Conservation (phyloP, 495 filamentous ascomycete genomes). For the Corynascus novoguineensis region DNA sequence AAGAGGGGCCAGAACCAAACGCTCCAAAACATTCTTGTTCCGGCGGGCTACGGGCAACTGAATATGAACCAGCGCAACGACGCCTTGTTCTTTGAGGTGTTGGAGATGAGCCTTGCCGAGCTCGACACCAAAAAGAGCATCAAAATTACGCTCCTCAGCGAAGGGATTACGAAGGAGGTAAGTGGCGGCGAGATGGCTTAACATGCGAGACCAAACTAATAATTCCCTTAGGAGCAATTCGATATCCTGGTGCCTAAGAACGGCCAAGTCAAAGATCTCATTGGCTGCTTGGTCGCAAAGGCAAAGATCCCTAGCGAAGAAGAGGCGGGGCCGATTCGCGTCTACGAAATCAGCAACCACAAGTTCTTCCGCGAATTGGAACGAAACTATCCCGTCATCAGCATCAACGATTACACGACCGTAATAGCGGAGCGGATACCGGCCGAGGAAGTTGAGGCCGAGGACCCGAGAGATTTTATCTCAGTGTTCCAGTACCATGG, state of each 20-base stretch:
- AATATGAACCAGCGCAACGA: slow-evolving; percentile 66
- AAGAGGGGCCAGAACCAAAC: slow-evolving; percentile 62
- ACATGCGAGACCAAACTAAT: slow-evolving; percentile 9
- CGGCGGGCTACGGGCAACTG: slow-evolving; percentile 45
- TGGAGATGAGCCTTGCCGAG: slow-evolving; percentile 91
- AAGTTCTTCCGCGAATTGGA: slow-evolving; percentile 74
- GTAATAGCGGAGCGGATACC: slow-evolving; percentile 76
- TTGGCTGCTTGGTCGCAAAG: slow-evolving; percentile 71
- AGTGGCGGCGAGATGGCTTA: slow-evolving; percentile 13
- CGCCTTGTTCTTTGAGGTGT: slow-evolving; percentile 79
- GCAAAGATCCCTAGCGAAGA: slow-evolving; percentile 67
- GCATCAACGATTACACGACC: slow-evolving; percentile 78
- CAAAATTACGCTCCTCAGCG: slow-evolving; percentile 76
- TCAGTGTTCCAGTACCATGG: slow-evolving; percentile 86
- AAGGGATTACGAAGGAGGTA: slow-evolving; percentile 88
- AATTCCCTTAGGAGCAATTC: slow-evolving; percentile 53
- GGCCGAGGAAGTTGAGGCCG: slow-evolving; percentile 62
- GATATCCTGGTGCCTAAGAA: slow-evolving; percentile 82
- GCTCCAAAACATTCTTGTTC: slow-evolving; percentile 64
- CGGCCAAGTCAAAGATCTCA: slow-evolving; percentile 69
- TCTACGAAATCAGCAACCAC: slow-evolving; percentile 72
- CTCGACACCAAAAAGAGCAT: slow-evolving; percentile 82
- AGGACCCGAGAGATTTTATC: slow-evolving; percentile 57
- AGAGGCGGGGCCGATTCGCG: slow-evolving; percentile 55
- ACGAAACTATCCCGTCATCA: slow-evolving; percentile 57